phyloP scores from a whole-genome alignment of 805 yeast species.

The Pichia thaimueangensis region DNA sequence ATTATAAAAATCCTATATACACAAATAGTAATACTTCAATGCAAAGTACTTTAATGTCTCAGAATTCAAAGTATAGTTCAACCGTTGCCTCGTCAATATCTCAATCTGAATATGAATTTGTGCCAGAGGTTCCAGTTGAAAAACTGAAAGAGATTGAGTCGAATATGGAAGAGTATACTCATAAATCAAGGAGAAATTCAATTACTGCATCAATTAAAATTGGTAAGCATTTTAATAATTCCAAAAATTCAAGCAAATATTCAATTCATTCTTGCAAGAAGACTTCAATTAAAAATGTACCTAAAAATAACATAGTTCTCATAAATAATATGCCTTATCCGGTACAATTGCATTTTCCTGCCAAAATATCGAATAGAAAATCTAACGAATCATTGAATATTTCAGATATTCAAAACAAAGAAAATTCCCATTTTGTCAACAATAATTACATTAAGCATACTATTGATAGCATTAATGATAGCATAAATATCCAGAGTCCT shows the following conservation, averaged over 20 bases:
- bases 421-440: background rate
- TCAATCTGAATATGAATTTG: too few relatives aligned
- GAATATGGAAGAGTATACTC: background rate
- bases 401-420: background rate
- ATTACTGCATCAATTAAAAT: slow-evolving; percentile 1
- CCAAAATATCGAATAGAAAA: slow-evolving; percentile 20
- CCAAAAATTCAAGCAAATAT: background rate
- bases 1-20: background rate
- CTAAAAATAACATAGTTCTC: slow-evolving; percentile 17
- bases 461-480: background rate
- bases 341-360: slow-evolving; percentile 22
- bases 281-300: slow-evolving; percentile 3
- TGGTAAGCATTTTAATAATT: background rate
- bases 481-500: background rate
- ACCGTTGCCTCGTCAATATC: background rate
- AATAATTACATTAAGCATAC: background rate
- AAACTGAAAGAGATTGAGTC: background rate
- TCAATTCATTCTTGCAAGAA: slow-evolving; percentile 3
- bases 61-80: background rate
- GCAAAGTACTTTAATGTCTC: slow-evolving; percentile 3
- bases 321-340: slow-evolving; percentile 28
- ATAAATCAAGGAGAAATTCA: background rate
- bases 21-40: slow-evolving; percentile 3
- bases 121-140: background rate
- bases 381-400: background rate